Percentiles rank a stretch among this genome's conserved stretches.
These are phyloP conservation scores for Herpetomonas tarakana DNA, from an alignment of 208 protist species.

Conservation along the genomic window DNA sequence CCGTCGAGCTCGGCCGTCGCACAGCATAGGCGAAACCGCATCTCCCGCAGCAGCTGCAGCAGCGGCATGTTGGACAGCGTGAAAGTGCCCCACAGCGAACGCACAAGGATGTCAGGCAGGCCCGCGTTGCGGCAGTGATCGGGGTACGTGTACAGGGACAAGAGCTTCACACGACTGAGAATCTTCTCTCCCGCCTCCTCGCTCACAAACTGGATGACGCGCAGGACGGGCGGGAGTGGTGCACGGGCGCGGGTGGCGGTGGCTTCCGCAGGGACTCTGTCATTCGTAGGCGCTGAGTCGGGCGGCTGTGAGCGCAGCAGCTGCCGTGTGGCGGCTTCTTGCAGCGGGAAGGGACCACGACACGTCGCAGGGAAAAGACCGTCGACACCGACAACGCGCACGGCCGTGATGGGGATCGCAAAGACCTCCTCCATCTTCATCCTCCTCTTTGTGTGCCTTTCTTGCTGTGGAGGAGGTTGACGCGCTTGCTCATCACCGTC, in stretches of 20 bases:
- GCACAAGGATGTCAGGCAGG: background rate
- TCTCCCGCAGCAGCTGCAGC: background rate
- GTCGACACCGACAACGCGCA: background rate
- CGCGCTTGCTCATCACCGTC: too few species aligned
- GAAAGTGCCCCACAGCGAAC: background rate
- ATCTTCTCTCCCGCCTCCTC: background rate
- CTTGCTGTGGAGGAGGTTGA: too few species aligned
- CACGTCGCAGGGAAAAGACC: too few species aligned
- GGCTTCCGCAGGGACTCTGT: too few species aligned
- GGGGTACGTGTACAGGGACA: background rate
- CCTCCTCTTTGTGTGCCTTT: too few species aligned
- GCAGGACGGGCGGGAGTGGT: background rate
- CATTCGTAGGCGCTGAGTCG: too few species aligned
- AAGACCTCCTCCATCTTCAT: too few species aligned
- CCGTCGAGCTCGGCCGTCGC: background rate
- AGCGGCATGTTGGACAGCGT: background rate
- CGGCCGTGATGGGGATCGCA: background rate
- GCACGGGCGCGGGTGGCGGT: too few species aligned
- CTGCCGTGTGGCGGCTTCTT: background rate
- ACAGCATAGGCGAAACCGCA: background rate
- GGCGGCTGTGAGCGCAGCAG: too few species aligned
- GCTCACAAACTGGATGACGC: background rate
- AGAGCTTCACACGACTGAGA: background rate
- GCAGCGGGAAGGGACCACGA: background rate
- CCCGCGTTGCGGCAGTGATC: background rate